Evolutionary conservation across 179 eudicot species (phyloP).

Genomic region (Camellia oleifera): DNA sequence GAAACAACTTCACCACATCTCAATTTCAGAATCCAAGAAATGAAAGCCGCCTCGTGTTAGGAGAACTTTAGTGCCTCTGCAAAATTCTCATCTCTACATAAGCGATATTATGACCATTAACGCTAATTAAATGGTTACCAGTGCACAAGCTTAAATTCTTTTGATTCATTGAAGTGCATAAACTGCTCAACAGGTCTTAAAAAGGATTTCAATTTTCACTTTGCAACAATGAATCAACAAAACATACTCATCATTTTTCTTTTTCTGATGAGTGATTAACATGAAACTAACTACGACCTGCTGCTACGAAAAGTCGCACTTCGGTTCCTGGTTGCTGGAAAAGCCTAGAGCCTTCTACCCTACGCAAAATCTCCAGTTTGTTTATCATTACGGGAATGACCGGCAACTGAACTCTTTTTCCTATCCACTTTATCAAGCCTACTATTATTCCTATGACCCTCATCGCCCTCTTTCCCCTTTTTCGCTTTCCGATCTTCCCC

Average conservation of each 20-base stretch:
- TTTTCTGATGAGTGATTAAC: background rate
- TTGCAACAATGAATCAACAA: too few species aligned
- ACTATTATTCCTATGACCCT: conserved; percentile 11
- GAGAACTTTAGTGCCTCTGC: too few species aligned
- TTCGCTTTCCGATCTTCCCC: conserved; percentile 27
- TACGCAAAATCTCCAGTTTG: conserved; percentile 34
- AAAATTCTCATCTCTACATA: too few species aligned
- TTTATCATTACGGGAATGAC: conserved; percentile 31
- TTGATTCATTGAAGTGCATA: background rate
- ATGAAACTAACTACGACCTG: background rate
- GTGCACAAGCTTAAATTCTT: background rate
- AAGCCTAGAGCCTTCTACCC: conserved; percentile 89
- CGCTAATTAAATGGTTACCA: too few species aligned
- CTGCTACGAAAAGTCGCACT: conserved; percentile 63
- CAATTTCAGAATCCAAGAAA: too few species aligned
- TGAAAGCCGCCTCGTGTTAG: too few species aligned
- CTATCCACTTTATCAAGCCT: conserved; percentile 15
- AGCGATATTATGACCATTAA: too few species aligned
- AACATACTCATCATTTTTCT: background rate
- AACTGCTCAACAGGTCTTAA: background rate
- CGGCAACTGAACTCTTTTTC: conserved; percentile 27
- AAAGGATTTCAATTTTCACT: background rate
- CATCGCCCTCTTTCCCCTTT: conserved; percentile 15
- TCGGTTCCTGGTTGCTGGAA: conserved; percentile 86
- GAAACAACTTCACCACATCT: too few species aligned